Evolutionary conservation across 2,329 filamentous ascomycete species (phyloP), one percentile per base, ranked within the genome.

Genomic region (Fusarium kyushuense): DNA sequence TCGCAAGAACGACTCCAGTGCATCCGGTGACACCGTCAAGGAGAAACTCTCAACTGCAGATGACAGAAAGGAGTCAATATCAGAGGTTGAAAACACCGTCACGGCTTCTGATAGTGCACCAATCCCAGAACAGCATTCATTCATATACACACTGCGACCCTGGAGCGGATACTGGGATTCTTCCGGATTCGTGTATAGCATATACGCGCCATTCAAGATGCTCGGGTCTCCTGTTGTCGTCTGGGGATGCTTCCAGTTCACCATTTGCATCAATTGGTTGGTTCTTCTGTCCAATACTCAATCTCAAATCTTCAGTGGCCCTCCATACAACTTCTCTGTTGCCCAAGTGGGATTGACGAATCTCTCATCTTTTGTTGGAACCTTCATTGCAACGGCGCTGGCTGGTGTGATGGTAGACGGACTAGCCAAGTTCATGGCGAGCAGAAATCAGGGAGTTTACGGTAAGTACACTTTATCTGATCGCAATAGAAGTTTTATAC

Each of bases 1-100:
- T 8, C 54, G 54, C 6, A 5, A 9, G 4, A 40, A 14, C 7
- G 19, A 21, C 1, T 2, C 4, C 3, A 1, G 0, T 16, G n/a
- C 4, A 4, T 7, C 27, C 3, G 12, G 4, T 1, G 17, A 7
- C 29, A 16, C 21, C 9, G 0, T 9, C 0, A 0, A 1, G 0
- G 7, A 56, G 11, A 13, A 17, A 2, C 0, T 0, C 2, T 21
- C 21, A 5, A 0, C 29, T 16, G 1, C 0, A 0, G n/a, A 54
- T 3, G 23, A 42, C 0, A 13, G 19, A 2, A 42, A 42, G 7
- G 11, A 54, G 3, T 57, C 2, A 0, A 9, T 57, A 29, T 42
- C 35, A 2, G 5, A 57, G 12, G 36, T 57, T 6, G 54, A 57
- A 17, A 35, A 54, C 9, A 19, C 2, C 0, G 3, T 9, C 5